These are phyloP conservation scores for Leccinum aurantiacum DNA, from an alignment of 768 basidiomycete species.

Conservation along the genomic window DNA sequence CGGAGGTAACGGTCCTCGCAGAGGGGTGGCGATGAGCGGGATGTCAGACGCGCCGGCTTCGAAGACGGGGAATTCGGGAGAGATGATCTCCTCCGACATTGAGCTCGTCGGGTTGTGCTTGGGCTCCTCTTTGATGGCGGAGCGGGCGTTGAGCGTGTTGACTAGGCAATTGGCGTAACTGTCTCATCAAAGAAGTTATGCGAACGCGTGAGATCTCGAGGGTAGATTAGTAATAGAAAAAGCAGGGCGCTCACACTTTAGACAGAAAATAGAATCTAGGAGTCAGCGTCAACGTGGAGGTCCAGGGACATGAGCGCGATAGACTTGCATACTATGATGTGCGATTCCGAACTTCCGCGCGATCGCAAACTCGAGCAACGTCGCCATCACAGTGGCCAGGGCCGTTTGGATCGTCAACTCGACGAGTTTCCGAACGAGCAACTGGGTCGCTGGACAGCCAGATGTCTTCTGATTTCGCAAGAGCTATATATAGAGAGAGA, in stretches of 20 bases:
- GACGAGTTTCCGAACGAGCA: slow-evolving; percentile 10
- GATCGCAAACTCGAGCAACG: slow-evolving; percentile 12
- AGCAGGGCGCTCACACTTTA: slow-evolving; percentile 2
- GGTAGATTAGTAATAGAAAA: no score
- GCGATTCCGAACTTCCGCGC: slow-evolving; percentile 8
- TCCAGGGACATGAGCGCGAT: neutral
- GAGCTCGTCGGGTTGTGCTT: neutral
- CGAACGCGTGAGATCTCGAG: neutral
- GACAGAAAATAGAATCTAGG: slow-evolving; percentile 10
- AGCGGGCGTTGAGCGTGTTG: slow-evolving; percentile 5
- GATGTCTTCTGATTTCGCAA: neutral
- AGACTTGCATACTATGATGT: slow-evolving; percentile 10
- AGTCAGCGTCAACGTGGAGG: neutral
- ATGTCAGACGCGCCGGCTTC: neutral
- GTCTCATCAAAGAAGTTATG: neutral
- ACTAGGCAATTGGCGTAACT: slow-evolving; percentile 8
- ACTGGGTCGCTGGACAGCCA: slow-evolving; percentile 2
- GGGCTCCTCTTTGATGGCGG: neutral
- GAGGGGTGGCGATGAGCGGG: neutral
- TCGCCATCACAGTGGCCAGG: slow-evolving; percentile 11
- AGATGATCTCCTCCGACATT: neutral
- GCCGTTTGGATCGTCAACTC: slow-evolving; percentile 16
- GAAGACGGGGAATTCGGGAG: neutral
- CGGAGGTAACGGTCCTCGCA: no score
- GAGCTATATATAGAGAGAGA: slow-evolving; percentile 5